A percentile compares a stretch with the other conserved stretches of the same genome.
Conservation (phyloP, 31 red algal species). For the Porphyra umbilicalis region DNA sequence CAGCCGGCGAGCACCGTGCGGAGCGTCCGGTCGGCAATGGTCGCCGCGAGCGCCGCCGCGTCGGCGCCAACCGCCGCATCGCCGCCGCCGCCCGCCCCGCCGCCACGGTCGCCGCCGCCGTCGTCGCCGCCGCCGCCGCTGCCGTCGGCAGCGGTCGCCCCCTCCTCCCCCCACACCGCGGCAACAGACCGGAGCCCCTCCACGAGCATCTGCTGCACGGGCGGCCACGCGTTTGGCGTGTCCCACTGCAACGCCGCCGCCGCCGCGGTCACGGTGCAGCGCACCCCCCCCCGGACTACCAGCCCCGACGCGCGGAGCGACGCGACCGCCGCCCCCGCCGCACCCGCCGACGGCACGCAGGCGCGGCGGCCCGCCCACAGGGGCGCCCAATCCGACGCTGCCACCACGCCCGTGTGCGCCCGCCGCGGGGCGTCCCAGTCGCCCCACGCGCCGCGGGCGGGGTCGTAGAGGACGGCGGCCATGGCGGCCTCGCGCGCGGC, state of each 20-base stretch:
- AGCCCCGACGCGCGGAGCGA: constrained; percentile 8
- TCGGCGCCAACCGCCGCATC: no score
- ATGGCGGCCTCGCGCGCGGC: constrained; percentile 23
- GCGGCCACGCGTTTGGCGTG: constrained; percentile 88
- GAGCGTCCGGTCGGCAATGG: constrained; percentile 46
- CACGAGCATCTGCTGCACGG: constrained; percentile 50
- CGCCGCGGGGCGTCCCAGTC: constrained; percentile 57
- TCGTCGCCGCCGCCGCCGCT: not conserved
- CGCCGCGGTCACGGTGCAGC: constrained; percentile 3
- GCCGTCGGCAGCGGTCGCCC: not conserved
- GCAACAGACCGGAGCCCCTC: constrained; percentile 18
- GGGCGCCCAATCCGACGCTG: constrained; percentile 48
- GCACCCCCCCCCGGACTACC: constrained; percentile 3
- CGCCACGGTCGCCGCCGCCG: constrained; percentile 4
- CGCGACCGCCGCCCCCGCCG: not conserved
- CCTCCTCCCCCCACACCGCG: not conserved
- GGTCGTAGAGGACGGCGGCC: constrained; percentile 33
- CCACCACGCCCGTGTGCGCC: constrained; percentile 7
- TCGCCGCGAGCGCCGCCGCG: constrained; percentile 3
- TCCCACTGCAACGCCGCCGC: constrained; percentile 64
- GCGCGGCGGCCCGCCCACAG: constrained; percentile 50
- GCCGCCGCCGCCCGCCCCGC: no score
- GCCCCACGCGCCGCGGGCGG: constrained; percentile 33
- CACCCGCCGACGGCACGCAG: not conserved
- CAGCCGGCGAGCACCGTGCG: constrained; percentile 34